Evolutionary conservation across 164 flowering plant genomes (phyloP).

Genomic region (Kalanchoe fedtschenkoi): DNA sequence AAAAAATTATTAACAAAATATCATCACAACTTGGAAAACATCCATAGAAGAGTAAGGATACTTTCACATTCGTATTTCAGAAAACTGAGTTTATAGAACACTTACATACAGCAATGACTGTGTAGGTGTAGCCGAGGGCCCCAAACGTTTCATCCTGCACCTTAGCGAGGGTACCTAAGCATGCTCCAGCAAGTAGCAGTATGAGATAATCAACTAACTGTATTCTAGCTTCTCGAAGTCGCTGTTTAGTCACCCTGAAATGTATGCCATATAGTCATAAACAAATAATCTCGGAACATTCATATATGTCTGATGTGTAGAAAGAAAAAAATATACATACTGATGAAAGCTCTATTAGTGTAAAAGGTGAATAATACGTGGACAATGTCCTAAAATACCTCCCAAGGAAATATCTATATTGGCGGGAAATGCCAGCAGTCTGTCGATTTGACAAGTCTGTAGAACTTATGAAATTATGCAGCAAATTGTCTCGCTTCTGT

Average conservation of each 20-base stretch:
- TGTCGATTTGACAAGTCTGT: slow-evolving; percentile 60
- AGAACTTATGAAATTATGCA: slow-evolving; percentile 35
- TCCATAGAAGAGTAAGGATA: neutral
- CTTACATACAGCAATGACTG: slow-evolving; percentile 14
- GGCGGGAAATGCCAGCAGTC: slow-evolving; percentile 51
- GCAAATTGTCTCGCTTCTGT: slow-evolving; percentile 42
- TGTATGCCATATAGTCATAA: neutral
- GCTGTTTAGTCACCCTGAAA: slow-evolving; percentile 11
- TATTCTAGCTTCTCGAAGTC: slow-evolving; percentile 12
- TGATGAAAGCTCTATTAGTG: neutral
- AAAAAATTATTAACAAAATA: neutral
- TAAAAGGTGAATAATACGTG: neutral
- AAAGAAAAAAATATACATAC: no score
- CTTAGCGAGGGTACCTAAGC: slow-evolving; percentile 11
- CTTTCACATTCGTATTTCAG: no score
- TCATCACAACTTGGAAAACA: neutral
- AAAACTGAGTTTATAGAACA: neutral
- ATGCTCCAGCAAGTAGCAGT: slow-evolving; percentile 12
- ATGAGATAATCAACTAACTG: slow-evolving; percentile 11
- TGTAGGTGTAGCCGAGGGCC: slow-evolving; percentile 12
- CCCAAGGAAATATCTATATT: slow-evolving; percentile 77
- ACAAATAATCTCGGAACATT: neutral
- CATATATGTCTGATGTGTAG: no score
- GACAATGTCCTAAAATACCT: slow-evolving; percentile 31
- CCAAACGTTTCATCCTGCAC: slow-evolving; percentile 13